Evolutionary conservation across 495 filamentous ascomycete genomes (phyloP).

Genomic region (Chaetomidium leptoderma): DNA sequence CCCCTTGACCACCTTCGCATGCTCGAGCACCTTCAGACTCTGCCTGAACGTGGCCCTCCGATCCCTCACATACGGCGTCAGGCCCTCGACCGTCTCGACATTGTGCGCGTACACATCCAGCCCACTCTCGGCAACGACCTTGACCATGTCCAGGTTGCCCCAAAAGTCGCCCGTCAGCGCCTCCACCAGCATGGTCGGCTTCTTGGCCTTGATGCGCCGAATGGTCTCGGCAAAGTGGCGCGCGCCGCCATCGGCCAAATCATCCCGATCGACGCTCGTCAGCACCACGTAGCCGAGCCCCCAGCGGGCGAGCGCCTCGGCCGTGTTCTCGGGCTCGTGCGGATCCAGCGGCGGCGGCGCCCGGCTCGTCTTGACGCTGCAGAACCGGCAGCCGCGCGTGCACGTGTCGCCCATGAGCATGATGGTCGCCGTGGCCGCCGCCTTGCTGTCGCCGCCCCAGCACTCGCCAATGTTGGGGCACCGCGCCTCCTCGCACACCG

Average conservation of each 20-base stretch:
- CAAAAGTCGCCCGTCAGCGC: slow-evolving; percentile 87
- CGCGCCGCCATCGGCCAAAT: slow-evolving; percentile 83
- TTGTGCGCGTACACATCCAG: slow-evolving; percentile 97
- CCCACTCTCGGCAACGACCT: slow-evolving; percentile 75
- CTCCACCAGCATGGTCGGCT: slow-evolving; percentile 82
- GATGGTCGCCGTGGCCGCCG: slow-evolving; percentile 91
- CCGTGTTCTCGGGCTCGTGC: slow-evolving; percentile 94
- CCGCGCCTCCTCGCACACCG: slow-evolving; percentile 94
- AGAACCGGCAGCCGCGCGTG: slow-evolving; percentile 95
- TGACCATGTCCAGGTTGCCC: slow-evolving; percentile 79
- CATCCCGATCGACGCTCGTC: slow-evolving; percentile 90
- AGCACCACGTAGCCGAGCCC: slow-evolving; percentile 93
- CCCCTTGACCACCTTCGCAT: slow-evolving; percentile 68
- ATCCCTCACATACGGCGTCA: slow-evolving; percentile 87
- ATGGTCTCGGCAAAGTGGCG: slow-evolving; percentile 93
- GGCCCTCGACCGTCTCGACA: slow-evolving; percentile 85
- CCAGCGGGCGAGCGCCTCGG: slow-evolving; percentile 89
- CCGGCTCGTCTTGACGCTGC: slow-evolving; percentile 85
- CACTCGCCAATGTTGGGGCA: slow-evolving; percentile 98
- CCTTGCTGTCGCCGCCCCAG: slow-evolving; percentile 88
- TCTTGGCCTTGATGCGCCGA: slow-evolving; percentile 86
- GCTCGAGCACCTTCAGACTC: slow-evolving; percentile 71
- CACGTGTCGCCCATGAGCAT: slow-evolving; percentile 99
- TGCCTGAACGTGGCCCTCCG: slow-evolving; percentile 86
- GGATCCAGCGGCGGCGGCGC: slow-evolving; percentile 79